Percentiles rank a stretch among this genome's conserved stretches.
phyloP scores from a whole-genome alignment of 306 rosid genomes.

The Elaeagnus macrophylla region DNA sequence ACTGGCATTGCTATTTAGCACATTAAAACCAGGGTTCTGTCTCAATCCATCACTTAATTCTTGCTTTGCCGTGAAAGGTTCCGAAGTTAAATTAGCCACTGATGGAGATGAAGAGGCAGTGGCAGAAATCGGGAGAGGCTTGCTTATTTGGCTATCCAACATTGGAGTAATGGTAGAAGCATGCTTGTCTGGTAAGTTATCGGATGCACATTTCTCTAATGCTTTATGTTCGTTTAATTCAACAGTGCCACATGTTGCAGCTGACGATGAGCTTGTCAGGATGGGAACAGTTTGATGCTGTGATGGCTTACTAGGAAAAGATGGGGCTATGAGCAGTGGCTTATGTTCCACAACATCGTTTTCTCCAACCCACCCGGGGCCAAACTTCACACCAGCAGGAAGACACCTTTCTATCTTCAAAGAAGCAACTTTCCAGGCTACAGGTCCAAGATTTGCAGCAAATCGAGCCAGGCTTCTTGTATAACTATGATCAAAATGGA shows the following conservation, averaged over 20 bases:
- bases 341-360: conserved; percentile 30
- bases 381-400: conserved; percentile 37
- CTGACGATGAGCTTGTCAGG: conserved; percentile 14
- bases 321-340: conserved; percentile 16
- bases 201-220: conserved; percentile 22
- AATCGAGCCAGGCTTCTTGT: conserved; percentile 59
- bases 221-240: conserved; percentile 21
- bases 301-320: conserved; percentile 16
- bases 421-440: conserved; percentile 49
- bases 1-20: conserved; percentile 24
- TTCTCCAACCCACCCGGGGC: conserved; percentile 68
- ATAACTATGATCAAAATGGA: conserved; percentile 47
- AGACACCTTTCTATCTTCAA: conserved; percentile 41
- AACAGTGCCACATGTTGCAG: conserved; percentile 15
- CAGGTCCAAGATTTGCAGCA: conserved; percentile 46
- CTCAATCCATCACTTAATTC: conserved; percentile 30
- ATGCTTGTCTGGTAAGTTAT: conserved; percentile 24
- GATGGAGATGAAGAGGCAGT: conserved; percentile 26
- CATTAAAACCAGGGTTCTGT: conserved; percentile 20
- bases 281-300: conserved; percentile 18
- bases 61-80: conserved; percentile 16
- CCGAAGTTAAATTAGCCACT: too few relatives aligned
- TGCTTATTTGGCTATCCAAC: conserved; percentile 21
- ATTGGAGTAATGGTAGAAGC: conserved; percentile 15
- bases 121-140: conserved; percentile 18